Conservation (phyloP, 2,329 filamentous ascomycete genomes). For the Coniochaeta sp. region DNA sequence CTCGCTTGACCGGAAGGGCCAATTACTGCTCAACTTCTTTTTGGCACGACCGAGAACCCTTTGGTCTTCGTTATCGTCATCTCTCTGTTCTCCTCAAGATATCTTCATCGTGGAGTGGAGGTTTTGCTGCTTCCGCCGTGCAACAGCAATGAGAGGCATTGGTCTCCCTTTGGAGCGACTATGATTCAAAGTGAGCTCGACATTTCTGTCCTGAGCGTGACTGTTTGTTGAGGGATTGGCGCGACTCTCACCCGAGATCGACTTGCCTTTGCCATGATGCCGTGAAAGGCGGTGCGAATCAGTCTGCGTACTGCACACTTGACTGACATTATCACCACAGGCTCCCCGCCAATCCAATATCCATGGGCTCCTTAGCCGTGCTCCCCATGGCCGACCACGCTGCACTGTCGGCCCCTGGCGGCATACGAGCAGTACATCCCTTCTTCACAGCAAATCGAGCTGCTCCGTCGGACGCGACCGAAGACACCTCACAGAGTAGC, state of each 20-base stretch:
- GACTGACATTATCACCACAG: background rate
- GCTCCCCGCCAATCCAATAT: background rate
- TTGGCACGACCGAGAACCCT: background rate
- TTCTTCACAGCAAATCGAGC: background rate
- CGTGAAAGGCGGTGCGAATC: background rate
- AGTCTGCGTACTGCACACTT: background rate
- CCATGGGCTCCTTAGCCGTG: slow-evolving; percentile 2
- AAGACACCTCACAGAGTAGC: background rate
- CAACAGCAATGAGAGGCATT: too few species aligned
- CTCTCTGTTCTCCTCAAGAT: background rate
- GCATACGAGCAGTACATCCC: background rate
- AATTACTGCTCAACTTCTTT: background rate
- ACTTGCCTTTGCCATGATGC: background rate
- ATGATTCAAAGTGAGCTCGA: background rate
- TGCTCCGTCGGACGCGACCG: background rate
- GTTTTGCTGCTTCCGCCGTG: too few species aligned
- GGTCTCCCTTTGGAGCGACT: background rate
- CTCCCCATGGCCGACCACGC: background rate
- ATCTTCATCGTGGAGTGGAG: too few species aligned
- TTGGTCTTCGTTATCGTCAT: background rate
- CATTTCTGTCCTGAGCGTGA: background rate
- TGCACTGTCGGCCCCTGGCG: background rate
- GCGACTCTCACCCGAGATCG: background rate
- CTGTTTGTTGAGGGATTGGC: background rate
- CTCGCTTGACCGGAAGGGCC: too few species aligned